Conservation (phyloP, 2,329 filamentous ascomycete species). For the Periconia digitata region DNA sequence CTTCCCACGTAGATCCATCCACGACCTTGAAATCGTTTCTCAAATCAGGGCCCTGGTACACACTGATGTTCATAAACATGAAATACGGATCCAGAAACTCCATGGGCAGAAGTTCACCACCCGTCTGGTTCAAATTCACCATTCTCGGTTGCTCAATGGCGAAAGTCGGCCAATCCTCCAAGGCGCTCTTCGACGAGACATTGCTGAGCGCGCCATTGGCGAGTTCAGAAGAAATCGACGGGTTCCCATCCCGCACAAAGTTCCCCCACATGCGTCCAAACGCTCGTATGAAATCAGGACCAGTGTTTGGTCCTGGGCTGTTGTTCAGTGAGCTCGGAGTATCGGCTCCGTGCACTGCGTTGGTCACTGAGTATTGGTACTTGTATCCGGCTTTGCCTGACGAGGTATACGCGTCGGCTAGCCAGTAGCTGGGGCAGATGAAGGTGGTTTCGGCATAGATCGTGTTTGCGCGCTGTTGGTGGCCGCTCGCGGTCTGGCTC, state of each 20-base stretch:
- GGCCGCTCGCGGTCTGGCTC: constrained; percentile 53
- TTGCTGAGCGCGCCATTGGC: constrained; percentile 6
- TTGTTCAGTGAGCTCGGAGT: constrained; percentile 18
- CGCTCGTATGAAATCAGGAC: constrained; percentile 9
- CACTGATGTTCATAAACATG: constrained; percentile 1
- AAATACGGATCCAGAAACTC: not conserved
- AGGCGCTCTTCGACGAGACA: not conserved
- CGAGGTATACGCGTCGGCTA: constrained; percentile 49
- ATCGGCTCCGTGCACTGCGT: constrained; percentile 18
- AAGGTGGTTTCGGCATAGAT: constrained; percentile 59
- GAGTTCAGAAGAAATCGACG: constrained; percentile 6
- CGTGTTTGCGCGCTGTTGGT: constrained; percentile 56
- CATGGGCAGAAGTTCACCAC: constrained; percentile 11
- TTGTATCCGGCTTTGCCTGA: constrained; percentile 12
- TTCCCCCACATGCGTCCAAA: constrained; percentile 18
- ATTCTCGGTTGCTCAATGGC: constrained; percentile 7
- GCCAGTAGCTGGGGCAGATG: constrained; percentile 59
- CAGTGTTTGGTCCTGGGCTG: constrained; percentile 16
- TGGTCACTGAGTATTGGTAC: constrained; percentile 22
- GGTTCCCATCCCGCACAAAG: constrained; percentile 12
- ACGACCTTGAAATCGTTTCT: constrained; percentile 17
- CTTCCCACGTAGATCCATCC: constrained; percentile 26
- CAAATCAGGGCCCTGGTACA: constrained; percentile 15
- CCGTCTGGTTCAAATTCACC: constrained; percentile 26
- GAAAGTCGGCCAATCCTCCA: constrained; percentile 18